Evolutionary conservation across 192 early-diverging fungal species (phyloP).

Genomic region (Mortierella hygrophila): DNA sequence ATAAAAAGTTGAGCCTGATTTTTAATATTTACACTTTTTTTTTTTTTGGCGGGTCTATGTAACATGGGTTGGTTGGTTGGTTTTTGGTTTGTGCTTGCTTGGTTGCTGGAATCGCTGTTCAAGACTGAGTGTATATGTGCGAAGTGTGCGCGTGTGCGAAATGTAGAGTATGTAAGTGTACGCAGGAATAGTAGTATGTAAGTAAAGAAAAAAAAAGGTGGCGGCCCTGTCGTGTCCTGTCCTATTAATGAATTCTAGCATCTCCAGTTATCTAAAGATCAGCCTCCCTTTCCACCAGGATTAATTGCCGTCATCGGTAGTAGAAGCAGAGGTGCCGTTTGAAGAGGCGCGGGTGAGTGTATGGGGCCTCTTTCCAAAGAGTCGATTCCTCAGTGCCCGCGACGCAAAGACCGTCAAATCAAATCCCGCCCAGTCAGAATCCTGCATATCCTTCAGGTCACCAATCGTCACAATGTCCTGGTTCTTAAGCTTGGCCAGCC

Average conservation of each 20-base stretch:
- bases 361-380: constrained; percentile 59
- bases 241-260: neutral
- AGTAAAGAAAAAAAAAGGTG: neutral
- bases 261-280: neutral
- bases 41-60: constrained; percentile 20
- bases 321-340: neutral
- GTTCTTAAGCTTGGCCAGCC: constrained; percentile 72
- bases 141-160: neutral
- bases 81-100: neutral
- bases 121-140: neutral
- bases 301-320: constrained; percentile 33
- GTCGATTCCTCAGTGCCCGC: constrained; percentile 66
- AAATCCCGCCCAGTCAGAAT: constrained; percentile 80
- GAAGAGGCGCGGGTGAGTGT: constrained; percentile 22
- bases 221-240: neutral
- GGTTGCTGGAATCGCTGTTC: neutral
- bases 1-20: neutral
- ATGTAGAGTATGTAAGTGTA: neutral
- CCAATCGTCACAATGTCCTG: constrained; percentile 88
- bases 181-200: neutral
- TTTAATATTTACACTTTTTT: constrained; percentile 31
- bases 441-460: constrained; percentile 77
- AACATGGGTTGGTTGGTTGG: neutral
- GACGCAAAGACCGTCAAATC: constrained; percentile 70
- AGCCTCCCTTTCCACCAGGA: neutral